Evolutionary conservation across 768 basidiomycete genomes (phyloP).

Genomic region (Suillus hirtellus): DNA sequence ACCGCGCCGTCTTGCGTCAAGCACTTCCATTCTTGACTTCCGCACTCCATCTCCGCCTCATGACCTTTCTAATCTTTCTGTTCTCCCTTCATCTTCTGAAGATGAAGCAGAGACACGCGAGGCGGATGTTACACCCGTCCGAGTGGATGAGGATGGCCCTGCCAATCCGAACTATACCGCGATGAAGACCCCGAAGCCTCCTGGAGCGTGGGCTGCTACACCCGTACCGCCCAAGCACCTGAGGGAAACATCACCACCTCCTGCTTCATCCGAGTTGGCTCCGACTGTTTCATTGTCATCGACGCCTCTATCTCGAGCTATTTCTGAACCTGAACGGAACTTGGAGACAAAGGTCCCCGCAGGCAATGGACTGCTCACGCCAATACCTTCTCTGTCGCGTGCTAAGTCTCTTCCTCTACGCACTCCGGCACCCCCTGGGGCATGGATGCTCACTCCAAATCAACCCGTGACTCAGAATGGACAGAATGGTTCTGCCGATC

Average conservation of each 20-base stretch:
- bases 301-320: conserved; percentile 24
- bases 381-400: conserved; percentile 49
- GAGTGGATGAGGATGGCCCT: conserved; percentile 18
- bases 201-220: conserved; percentile 47
- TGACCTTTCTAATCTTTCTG: conserved; percentile 66
- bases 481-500: conserved; percentile 20
- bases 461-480: conserved; percentile 24
- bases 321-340: conserved; percentile 15
- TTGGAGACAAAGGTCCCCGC: conserved; percentile 20
- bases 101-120: conserved; percentile 43
- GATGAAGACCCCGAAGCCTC: conserved; percentile 47
- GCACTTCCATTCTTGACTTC: conserved; percentile 47
- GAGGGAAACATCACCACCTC: conserved; percentile 20
- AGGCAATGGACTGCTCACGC: conserved; percentile 39
- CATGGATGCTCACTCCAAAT: conserved; percentile 61
- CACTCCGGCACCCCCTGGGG: conserved; percentile 72
- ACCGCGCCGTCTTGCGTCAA: conserved; percentile 43
- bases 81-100: conserved; percentile 56
- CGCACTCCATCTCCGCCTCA: conserved; percentile 64
- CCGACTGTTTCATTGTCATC: conserved; percentile 22
- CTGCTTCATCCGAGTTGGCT: conserved; percentile 24
- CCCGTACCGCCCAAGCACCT: conserved; percentile 31
- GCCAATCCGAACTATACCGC: conserved; percentile 30
- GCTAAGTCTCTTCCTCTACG: conserved; percentile 46
- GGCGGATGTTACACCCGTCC: conserved; percentile 24